Evolutionary conservation across 768 basidiomycete genomes (phyloP), one percentile per base, ranked within the genome.

Genomic region (Lentinula detonsa): DNA sequence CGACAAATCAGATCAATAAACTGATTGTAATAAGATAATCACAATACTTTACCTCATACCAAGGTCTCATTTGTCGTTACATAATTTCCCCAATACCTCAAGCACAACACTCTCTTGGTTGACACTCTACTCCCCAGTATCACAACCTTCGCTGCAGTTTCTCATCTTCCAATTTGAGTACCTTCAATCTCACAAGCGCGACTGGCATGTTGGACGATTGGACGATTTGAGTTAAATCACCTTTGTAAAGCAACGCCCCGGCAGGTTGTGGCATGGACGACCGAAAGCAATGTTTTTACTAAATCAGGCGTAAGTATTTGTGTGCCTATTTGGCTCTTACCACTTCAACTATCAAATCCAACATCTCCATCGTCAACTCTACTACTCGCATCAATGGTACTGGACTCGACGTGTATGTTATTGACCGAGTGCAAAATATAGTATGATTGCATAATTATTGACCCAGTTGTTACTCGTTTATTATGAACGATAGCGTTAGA

Each of bases 251-350:
- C 5, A 79, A 79, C 64, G 75, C 79, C 64, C 73, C 73, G 0
- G 0, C 87, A 88, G 64, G 87, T 85, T 28, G 67, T 87, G 10
- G 79, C 73, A 0, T 81, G 81, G 78, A 73, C 77, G 3, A 70
- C 70, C 1, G 64, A 67, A 1, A 74, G 76, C 48, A 76, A 78
- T 33, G 72, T 74, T 28, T 28, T 73, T 82, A n/a, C 69, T 84
- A 23, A 86, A 87, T 63, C 80, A 84, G 67, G 64, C 66, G 81
- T 82, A 68, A 64, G 76, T 67, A 16, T 54, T 21, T 57, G 33
- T 28, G 23, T 35, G 10, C 45, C 52, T 33, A 57, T 4, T 50
- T 40, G 1, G 45, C 34, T 50, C 59, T 69, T 6, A 23, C 23
- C 23, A 23, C 23, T 61, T 31, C 55, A 31, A 2, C 61, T 4